These are phyloP conservation scores for Phyllosticta citrichinensis DNA, from an alignment of 2,329 filamentous ascomycete genomes.

Conservation along the genomic window DNA sequence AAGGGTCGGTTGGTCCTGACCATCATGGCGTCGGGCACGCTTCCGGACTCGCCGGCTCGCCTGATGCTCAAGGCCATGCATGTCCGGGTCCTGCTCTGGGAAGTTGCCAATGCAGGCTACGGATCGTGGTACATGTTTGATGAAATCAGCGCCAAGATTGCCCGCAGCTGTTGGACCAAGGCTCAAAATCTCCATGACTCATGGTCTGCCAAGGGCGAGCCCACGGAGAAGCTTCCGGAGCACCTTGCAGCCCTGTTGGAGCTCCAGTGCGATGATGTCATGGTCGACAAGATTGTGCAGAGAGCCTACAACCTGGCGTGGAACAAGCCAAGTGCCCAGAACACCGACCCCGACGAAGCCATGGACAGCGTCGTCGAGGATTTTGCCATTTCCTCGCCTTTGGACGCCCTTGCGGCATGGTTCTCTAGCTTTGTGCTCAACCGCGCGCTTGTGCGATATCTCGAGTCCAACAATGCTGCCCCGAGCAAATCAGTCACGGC, in stretches of 20 bases:
- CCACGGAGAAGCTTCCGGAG: slow-evolving; percentile 59
- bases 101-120: slow-evolving; percentile 56
- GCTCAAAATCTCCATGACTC: slow-evolving; percentile 55
- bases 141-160: slow-evolving; percentile 60
- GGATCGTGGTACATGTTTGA: slow-evolving; percentile 57
- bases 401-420: slow-evolving; percentile 88
- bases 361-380: slow-evolving; percentile 82
- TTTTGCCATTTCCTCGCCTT: slow-evolving; percentile 69
- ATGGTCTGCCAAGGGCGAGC: slow-evolving; percentile 23
- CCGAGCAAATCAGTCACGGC: slow-evolving; percentile 35
- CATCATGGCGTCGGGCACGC: slow-evolving; percentile 74
- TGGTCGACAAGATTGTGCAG: slow-evolving; percentile 68
- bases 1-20: slow-evolving; percentile 78
- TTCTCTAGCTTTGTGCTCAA: slow-evolving; percentile 70
- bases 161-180: slow-evolving; percentile 69
- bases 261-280: slow-evolving; percentile 70
- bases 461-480: slow-evolving; percentile 34
- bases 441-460: slow-evolving; percentile 53
- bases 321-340: slow-evolving; percentile 65
- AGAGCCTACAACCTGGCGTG: slow-evolving; percentile 84
- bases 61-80: slow-evolving; percentile 91
- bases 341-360: slow-evolving; percentile 55
- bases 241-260: slow-evolving; percentile 69
- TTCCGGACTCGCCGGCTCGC: slow-evolving; percentile 71
- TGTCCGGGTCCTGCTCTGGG: slow-evolving; percentile 80